These are phyloP conservation scores for Lizanozyma gosingica DNA, from an alignment of 1,139 yeast genomes.

Conservation along the genomic window DNA sequence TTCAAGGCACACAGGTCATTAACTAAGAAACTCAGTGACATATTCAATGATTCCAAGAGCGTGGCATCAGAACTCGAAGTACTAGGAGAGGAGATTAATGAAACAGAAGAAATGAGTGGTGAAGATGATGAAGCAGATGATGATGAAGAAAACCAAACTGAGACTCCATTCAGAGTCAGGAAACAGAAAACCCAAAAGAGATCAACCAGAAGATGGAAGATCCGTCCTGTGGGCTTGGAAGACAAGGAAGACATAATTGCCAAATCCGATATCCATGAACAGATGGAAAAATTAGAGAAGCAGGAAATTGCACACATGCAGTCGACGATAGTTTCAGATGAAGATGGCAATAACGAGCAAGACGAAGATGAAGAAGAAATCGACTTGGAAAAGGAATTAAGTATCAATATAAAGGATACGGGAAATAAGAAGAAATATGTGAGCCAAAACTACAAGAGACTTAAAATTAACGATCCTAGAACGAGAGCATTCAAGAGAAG, in stretches of 20 bases:
- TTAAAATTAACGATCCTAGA: constrained; percentile 35
- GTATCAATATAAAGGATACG: constrained; percentile 5
- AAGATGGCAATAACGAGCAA: constrained; percentile 3
- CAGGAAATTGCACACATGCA: constrained; percentile 7
- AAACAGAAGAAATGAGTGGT: constrained; percentile 1
- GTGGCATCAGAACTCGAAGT: constrained; percentile 5
- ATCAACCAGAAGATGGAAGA: constrained; percentile 37
- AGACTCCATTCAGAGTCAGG: constrained; percentile 7
- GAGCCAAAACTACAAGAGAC: constrained; percentile 31
- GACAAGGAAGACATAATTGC: constrained; percentile 14
- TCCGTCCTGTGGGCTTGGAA: constrained; percentile 22
- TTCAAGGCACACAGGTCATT: constrained; percentile 29
- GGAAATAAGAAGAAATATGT: constrained; percentile 21
- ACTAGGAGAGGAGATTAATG: constrained; percentile 1
- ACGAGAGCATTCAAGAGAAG: constrained; percentile 20
- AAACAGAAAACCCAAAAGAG: constrained; percentile 32
- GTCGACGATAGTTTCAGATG: constrained; percentile 1
- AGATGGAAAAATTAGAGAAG: constrained; percentile 20
- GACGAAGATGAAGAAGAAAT: constrained; percentile 17
- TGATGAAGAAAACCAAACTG: constrained; percentile 5
- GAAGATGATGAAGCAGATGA: constrained; percentile 10
- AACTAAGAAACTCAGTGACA: constrained; percentile 18
- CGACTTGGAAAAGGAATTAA: constrained; percentile 8
- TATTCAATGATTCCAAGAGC: constrained; percentile 18
- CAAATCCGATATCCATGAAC: constrained; percentile 26